Conservation (phyloP, 2,329 filamentous ascomycete genomes). For the Coniella vitis region DNA sequence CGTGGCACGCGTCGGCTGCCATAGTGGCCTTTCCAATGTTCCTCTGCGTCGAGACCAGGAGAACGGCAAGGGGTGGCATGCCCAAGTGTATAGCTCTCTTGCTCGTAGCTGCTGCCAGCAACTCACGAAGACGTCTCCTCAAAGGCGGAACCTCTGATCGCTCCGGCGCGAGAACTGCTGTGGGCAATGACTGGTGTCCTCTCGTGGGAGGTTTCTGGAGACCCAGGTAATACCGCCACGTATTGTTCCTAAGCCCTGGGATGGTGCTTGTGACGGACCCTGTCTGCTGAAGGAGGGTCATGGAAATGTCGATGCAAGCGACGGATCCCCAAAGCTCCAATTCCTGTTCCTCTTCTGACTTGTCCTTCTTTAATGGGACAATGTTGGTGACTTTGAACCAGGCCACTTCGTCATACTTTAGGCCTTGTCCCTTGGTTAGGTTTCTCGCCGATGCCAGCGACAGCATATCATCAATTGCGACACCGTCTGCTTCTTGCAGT, state of each 20-base stretch:
- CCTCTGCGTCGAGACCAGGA: conserved; percentile 85
- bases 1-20: conserved; percentile 69
- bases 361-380: conserved; percentile 43
- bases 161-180: conserved; percentile 38
- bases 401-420: conserved; percentile 57
- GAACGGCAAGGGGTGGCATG: conserved; percentile 79
- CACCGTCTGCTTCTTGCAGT: conserved; percentile 62
- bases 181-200: conserved; percentile 30
- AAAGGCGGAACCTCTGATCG: conserved; percentile 50
- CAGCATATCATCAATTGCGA: conserved; percentile 66
- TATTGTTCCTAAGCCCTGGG: conserved; percentile 67
- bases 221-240: conserved; percentile 87
- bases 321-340: conserved; percentile 79
- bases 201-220: conserved; percentile 58
- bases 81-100: conserved; percentile 78
- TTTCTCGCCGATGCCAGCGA: conserved; percentile 39
- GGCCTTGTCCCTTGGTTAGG: conserved; percentile 21
- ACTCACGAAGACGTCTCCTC: conserved; percentile 68
- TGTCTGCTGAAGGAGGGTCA: conserved; percentile 85
- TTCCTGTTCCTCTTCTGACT: conserved; percentile 51
- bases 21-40: conserved; percentile 87
- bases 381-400: conserved; percentile 92
- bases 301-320: conserved; percentile 76
- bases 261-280: conserved; percentile 79
- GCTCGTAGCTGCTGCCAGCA: conserved; percentile 85